A percentile compares a stretch with the other conserved stretches of the same genome.
phyloP scores from a whole-genome alignment of 352 stramenopile species.

The Pythium rishiriense region DNA sequence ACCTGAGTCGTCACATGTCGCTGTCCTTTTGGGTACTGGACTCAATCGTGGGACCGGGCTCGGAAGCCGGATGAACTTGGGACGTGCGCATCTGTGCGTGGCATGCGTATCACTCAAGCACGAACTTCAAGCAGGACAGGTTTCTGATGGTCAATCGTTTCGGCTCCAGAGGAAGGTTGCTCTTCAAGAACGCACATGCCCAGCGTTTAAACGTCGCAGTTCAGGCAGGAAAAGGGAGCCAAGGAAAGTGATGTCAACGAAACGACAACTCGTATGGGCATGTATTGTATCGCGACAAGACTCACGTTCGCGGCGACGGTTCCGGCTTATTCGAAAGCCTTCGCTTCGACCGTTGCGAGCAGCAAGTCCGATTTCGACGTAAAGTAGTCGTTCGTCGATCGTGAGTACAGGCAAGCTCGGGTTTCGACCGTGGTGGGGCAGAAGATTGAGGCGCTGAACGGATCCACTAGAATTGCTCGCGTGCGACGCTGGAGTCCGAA shows the following conservation, averaged over 20 bases:
- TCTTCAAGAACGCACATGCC: too few species aligned
- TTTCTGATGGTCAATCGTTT: background rate
- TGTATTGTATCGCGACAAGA: too few species aligned
- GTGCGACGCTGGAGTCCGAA: conserved; percentile 37
- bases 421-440: conserved; percentile 33
- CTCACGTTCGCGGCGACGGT: too few species aligned
- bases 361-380: conserved; percentile 9
- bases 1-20: background rate
- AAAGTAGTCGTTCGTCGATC: conserved; percentile 32
- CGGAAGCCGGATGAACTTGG: conserved; percentile 1
- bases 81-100: background rate
- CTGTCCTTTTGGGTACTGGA: background rate
- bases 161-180: too few species aligned
- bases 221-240: background rate
- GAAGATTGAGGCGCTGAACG: conserved; percentile 26
- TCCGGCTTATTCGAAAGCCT: conserved; percentile 28
- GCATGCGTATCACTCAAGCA: background rate
- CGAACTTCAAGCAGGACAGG: background rate
- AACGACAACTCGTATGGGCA: too few species aligned
- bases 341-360: conserved; percentile 25
- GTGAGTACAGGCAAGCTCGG: conserved; percentile 38
- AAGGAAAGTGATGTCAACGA: background rate
- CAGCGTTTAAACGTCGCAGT: too few species aligned
- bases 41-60: background rate
- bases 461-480: conserved; percentile 31